Base-by-base conservation (phyloP, 2,329 filamentous ascomycete genomes). In the Lasiodiplodia hormozganensis region DNA sequence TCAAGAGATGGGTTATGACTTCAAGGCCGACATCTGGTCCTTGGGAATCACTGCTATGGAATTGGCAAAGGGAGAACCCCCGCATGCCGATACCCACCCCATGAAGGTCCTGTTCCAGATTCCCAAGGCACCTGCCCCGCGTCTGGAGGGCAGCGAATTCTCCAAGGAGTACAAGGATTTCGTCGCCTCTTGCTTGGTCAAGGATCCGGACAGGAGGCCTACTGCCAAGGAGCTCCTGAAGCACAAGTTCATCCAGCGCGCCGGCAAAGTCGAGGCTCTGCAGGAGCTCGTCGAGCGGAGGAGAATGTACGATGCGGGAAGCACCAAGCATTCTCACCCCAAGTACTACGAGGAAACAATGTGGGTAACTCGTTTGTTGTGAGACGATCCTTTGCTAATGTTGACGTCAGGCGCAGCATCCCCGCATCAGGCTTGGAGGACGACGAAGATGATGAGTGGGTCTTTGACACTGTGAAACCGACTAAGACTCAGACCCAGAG, bases 101-200 rank as follows among this genome's bases (percentile, higher is more conserved):
- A 98, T 98, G 95, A 98, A 98, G 80, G 94, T 97, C 4, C 83
- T 98, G 16, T 98, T 99, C 78, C 86, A 97, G 52, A 99, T 99
- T 67, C 95, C 95, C 0, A 98, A 97, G 81, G 93, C 94, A 74
- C 85, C 92, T 2, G 90, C 96, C 2, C 95, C 96, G 5, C 87
- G 90, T 51, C 84, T 99, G 1, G 93, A 97, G 77, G 94, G 94
- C 25, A 87, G 83, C 31, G 79, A 90, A 70, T 97, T 94, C 81
- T 94, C 92, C 80, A 91, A 87, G 74, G 93, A 97, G 47, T 97
- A 98, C 84, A 96, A 94, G 76, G 95, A 99, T 76, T 99, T 99
- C 75, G 86, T 99, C 23, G 87, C 93, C 0, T 89, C 93, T 73
- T 99, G 96, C 77, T 85, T 99, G 70, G 91, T 95, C 74, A 99